These are phyloP conservation scores for Petunia hybrid DNA, from an alignment of 305 asterid genomes.

Conservation along the genomic window DNA sequence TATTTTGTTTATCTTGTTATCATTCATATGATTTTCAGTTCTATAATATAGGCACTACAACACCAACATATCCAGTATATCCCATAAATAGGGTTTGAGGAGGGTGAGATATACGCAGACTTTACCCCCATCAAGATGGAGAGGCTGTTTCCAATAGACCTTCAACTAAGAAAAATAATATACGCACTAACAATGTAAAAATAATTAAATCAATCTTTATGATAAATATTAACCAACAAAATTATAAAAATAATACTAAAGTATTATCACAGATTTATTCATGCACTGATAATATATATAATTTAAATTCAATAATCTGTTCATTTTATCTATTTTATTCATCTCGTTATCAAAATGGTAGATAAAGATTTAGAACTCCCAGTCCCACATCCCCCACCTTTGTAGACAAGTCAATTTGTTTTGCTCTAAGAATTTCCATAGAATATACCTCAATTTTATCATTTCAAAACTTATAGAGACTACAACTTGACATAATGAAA, in stretches of 20 bases:
- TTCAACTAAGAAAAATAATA: too few species aligned
- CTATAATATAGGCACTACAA: too few species aligned
- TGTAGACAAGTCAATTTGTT: not conserved
- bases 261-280: not conserved
- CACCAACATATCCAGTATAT: too few species aligned
- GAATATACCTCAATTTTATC: not conserved
- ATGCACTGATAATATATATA: not conserved
- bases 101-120: too few species aligned
- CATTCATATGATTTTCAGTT: not conserved
- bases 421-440: not conserved
- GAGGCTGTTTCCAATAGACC: too few species aligned
- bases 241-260: not conserved
- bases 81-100: too few species aligned
- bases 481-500: not conserved
- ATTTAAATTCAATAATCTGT: not conserved
- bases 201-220: not conserved
- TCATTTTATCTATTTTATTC: not conserved
- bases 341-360: conserved; percentile 1
- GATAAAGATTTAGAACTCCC: not conserved
- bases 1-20: not conserved
- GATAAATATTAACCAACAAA: not conserved
- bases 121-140: too few species aligned
- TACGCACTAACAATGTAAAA: not conserved
- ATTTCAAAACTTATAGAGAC: not conserved
- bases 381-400: not conserved